Conservation (phyloP, 139 green algal genomes). For the Astrephomene gubernaculifera region DNA sequence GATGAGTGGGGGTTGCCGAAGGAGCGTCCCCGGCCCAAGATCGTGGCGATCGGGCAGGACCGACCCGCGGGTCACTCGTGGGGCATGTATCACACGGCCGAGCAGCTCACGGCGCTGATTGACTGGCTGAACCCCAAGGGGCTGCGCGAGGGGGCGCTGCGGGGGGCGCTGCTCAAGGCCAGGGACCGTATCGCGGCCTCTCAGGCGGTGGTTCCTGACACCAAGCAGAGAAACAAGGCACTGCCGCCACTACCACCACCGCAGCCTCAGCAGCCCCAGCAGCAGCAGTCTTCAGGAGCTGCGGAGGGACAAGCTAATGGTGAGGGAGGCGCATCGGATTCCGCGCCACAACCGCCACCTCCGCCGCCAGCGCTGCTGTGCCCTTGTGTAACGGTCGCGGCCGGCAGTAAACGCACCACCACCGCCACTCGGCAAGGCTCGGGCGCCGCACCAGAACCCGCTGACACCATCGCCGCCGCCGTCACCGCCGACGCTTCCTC, state of each 20-base stretch:
- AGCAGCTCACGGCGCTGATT: neutral
- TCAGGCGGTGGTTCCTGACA: neutral
- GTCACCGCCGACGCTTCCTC: slow-evolving; percentile 11
- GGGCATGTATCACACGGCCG: slow-evolving; percentile 12
- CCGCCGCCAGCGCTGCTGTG: slow-evolving; percentile 25
- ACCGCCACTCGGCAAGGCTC: neutral
- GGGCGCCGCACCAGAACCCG: neutral
- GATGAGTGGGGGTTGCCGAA: slow-evolving; percentile 26
- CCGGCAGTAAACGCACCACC: neutral
- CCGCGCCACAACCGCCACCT: neutral
- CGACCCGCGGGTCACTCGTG: neutral
- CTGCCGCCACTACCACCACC: too few species aligned
- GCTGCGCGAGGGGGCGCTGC: slow-evolving; percentile 48
- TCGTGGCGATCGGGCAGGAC: slow-evolving; percentile 10
- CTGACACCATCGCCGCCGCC: neutral
- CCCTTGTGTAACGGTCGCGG: neutral
- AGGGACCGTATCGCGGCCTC: slow-evolving; percentile 43
- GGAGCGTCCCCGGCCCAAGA: neutral
- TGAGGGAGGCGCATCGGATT: neutral
- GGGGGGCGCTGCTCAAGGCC: slow-evolving; percentile 36
- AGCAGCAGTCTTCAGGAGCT: neutral
- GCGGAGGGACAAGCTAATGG: neutral
- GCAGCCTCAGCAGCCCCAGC: neutral
- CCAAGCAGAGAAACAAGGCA: slow-evolving; percentile 18
- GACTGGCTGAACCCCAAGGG: slow-evolving; percentile 50